phyloP scores from a whole-genome alignment of 2,329 filamentous ascomycete genomes.

The Nakataea oryzae region DNA sequence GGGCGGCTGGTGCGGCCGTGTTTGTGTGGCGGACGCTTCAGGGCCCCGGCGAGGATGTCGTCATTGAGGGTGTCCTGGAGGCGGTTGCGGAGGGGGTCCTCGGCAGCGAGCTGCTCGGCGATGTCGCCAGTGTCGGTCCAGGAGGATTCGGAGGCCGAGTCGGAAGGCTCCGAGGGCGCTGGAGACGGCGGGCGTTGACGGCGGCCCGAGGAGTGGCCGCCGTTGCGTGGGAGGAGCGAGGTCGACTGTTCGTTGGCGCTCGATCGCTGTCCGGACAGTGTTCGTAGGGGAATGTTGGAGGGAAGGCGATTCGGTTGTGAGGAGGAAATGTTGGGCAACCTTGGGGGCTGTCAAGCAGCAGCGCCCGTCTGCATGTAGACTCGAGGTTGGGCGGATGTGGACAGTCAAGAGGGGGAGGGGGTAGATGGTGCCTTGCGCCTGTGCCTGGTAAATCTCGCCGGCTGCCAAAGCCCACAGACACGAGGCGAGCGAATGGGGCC shows the following conservation, averaged over 20 bases:
- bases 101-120: constrained; percentile 75
- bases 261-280: constrained; percentile 39
- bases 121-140: constrained; percentile 96
- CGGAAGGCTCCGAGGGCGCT: constrained; percentile 21
- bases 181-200: constrained; percentile 34
- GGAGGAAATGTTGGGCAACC: constrained; percentile 75
- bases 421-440: background rate
- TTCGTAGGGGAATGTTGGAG: constrained; percentile 82
- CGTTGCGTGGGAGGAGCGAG: constrained; percentile 33
- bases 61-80: constrained; percentile 52
- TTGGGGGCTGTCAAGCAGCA: constrained; percentile 69
- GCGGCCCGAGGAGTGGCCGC: constrained; percentile 24
- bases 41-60: constrained; percentile 42
- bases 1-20: constrained; percentile 12
- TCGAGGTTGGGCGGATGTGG: background rate
- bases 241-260: constrained; percentile 28
- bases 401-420: background rate
- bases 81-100: constrained; percentile 69
- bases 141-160: constrained; percentile 39
- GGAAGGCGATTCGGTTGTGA: constrained; percentile 56
- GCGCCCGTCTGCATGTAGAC: constrained; percentile 46
- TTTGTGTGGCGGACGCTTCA: constrained; percentile 31
- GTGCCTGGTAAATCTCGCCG: background rate
- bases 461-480: background rate
- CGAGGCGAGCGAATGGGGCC: background rate